Evolutionary conservation across 1,139 yeast genomes (phyloP).

Genomic region (Eremothecium cymbalariae): DNA sequence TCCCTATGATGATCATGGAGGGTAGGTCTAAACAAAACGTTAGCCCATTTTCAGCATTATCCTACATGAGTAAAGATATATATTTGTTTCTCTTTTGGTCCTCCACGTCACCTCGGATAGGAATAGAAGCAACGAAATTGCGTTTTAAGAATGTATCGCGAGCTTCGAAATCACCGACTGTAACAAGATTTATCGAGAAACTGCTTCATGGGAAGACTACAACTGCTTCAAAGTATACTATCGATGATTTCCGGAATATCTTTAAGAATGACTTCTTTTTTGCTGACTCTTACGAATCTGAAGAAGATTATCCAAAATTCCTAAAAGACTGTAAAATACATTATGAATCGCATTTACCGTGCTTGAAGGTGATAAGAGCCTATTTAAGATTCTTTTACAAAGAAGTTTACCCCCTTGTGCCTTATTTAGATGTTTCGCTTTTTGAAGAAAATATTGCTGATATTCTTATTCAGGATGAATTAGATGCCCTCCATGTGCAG

Average conservation of each 20-base stretch:
- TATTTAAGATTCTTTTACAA: constrained; percentile 15
- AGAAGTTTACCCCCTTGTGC: constrained; percentile 20
- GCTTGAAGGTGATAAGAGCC: constrained; percentile 1
- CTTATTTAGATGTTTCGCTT: constrained; percentile 17
- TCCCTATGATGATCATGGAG: constrained; percentile 4
- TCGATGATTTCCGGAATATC: constrained; percentile 5
- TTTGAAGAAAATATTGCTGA: constrained; percentile 14
- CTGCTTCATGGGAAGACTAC: background rate
- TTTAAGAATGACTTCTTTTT: constrained; percentile 4
- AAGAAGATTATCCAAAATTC: constrained; percentile 22
- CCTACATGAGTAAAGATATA: constrained; percentile 3
- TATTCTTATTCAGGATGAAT: constrained; percentile 5
- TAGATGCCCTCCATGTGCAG: background rate
- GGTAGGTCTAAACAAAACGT: constrained; percentile 2
- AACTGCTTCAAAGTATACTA: constrained; percentile 1
- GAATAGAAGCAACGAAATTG: constrained; percentile 1
- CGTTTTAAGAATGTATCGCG: constrained; percentile 1
- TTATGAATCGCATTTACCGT: constrained; percentile 15
- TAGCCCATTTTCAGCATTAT: constrained; percentile 2
- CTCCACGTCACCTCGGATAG: constrained; percentile 3
- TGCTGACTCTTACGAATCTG: constrained; percentile 5
- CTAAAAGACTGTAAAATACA: constrained; percentile 18
- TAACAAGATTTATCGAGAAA: background rate
- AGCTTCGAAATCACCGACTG: background rate
- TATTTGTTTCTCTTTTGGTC: constrained; percentile 5